Conservation (phyloP, 2,329 filamentous ascomycete genomes). For the Penicillium sp. region DNA sequence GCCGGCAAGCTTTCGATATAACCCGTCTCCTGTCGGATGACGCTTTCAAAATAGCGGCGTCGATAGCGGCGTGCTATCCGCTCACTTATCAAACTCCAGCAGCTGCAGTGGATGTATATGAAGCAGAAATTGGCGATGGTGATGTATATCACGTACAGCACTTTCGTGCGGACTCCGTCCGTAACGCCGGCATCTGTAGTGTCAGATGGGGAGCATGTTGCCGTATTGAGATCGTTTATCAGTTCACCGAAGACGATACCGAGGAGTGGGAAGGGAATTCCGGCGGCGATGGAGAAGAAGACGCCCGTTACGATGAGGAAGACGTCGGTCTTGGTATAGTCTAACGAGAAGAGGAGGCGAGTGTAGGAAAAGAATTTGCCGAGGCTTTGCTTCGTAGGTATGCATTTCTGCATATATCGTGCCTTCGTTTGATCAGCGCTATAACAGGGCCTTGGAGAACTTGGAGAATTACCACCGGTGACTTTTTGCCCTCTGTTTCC, state of each 20-base stretch:
- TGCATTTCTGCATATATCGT: slow-evolving; percentile 16
- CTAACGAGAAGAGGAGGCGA: slow-evolving; percentile 29
- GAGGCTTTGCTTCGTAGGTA: slow-evolving; percentile 22
- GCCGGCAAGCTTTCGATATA: slow-evolving; percentile 65
- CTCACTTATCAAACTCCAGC: slow-evolving; percentile 66
- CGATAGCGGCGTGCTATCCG: slow-evolving; percentile 65
- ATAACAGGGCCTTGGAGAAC: background rate
- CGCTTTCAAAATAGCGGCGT: slow-evolving; percentile 60
- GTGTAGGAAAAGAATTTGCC: slow-evolving; percentile 26
- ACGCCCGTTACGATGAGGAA: slow-evolving; percentile 31
- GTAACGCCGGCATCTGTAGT: slow-evolving; percentile 22
- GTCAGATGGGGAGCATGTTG: slow-evolving; percentile 23
- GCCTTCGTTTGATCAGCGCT: slow-evolving; percentile 4
- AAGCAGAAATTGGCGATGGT: slow-evolving; percentile 64
- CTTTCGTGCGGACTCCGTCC: slow-evolving; percentile 46
- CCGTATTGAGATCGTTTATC: slow-evolving; percentile 40
- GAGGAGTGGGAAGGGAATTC: slow-evolving; percentile 42
- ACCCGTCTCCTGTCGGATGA: slow-evolving; percentile 62
- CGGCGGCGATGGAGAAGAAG: slow-evolving; percentile 37
- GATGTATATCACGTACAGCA: slow-evolving; percentile 64
- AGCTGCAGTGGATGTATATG: slow-evolving; percentile 65
- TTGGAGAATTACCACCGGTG: background rate
- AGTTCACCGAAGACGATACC: slow-evolving; percentile 44
- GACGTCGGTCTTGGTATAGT: slow-evolving; percentile 31
- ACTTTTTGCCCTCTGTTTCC: background rate